Conservation (phyloP, 441 rosid genomes). For the Arabidopsis hybrid region DNA sequence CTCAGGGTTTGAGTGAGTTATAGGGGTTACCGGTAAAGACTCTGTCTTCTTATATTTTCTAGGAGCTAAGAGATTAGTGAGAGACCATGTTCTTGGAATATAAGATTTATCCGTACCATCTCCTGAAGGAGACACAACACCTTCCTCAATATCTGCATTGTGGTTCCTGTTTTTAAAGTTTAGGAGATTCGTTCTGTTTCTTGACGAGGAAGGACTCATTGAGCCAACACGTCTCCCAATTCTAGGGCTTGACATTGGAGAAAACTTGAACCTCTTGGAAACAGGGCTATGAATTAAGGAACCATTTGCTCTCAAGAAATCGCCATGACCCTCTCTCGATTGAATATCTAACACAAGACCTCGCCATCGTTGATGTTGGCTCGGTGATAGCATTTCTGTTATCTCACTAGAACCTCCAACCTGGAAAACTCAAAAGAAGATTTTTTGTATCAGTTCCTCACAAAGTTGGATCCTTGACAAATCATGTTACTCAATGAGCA, state of each 20-base stretch:
- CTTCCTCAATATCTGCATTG: constrained; percentile 79
- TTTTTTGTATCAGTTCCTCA: constrained; percentile 13
- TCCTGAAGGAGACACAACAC: constrained; percentile 47
- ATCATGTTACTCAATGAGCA: not conserved
- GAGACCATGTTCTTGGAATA: constrained; percentile 71
- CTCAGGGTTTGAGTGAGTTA: constrained; percentile 87
- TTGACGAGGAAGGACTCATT: constrained; percentile 54
- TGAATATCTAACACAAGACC: constrained; percentile 25
- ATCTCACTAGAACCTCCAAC: constrained; percentile 62
- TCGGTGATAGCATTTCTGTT: constrained; percentile 55
- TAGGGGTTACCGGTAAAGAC: constrained; percentile 79
- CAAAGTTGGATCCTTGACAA: not conserved
- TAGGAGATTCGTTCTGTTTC: constrained; percentile 56
- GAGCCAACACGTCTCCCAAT: constrained; percentile 50
- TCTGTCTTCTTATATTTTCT: constrained; percentile 55
- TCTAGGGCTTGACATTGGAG: constrained; percentile 61
- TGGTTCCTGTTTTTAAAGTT: constrained; percentile 66
- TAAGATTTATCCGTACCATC: constrained; percentile 51
- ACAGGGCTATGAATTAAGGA: constrained; percentile 34
- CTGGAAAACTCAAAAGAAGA: constrained; percentile 46
- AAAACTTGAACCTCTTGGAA: constrained; percentile 27
- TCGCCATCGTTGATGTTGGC: constrained; percentile 40
- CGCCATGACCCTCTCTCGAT: constrained; percentile 14
- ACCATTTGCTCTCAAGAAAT: constrained; percentile 12
- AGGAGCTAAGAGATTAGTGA: constrained; percentile 72